Base-by-base conservation (phyloP, 805 yeast species). In the Tetrapisispora iriomotensis region DNA sequence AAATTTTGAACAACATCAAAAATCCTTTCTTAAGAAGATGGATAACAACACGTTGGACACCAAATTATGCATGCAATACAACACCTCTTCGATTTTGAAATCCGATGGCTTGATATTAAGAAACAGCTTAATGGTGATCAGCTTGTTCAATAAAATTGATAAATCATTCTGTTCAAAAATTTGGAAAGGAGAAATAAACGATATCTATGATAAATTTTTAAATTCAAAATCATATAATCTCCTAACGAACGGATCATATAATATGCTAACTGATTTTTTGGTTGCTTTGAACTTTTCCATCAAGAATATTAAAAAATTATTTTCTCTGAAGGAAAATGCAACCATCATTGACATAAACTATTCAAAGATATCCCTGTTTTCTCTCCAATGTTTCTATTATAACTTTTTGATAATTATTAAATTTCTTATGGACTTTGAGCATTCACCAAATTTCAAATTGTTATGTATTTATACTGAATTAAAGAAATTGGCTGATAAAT, bases 401-500 rank as follows among this genome's bases (percentile, higher is more conserved):
- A 54, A 56, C 39, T 59, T 57, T 31, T 36, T 59, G 12, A 44
- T 51, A 15, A 42, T 59, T 14, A 44, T 59, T 3, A 57, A 59
- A 40, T 59, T 57, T 33, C 44, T 59, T 3, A 37, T 53, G 22
- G 61, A 59, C 43, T 59, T 57, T 37, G 63, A 59, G 37, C 38
- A 41, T n/a, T 56, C 58, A 13, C 63, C 62, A 10, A 59, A 59
- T 39, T 59, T 59, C 33, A 59, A 59, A 36, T 36, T 59, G 21
- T 43, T 59, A 14, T 53, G 57, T 36, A 53, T 59, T 10, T 59
- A 51, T 33, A 49, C 53, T 8, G 60, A 59, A 39, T 39, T 59
- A 32, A 54, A 53, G 21, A 56, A 55, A 36, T 36, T 58, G 37
- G 56, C 60, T 2, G 46, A 50, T 31, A 47, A 46, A 17, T 34